Percentiles rank a stretch among this genome's conserved stretches.
Conservation (phyloP, 768 basidiomycete genomes). For the Gymnopilus dilepis region DNA sequence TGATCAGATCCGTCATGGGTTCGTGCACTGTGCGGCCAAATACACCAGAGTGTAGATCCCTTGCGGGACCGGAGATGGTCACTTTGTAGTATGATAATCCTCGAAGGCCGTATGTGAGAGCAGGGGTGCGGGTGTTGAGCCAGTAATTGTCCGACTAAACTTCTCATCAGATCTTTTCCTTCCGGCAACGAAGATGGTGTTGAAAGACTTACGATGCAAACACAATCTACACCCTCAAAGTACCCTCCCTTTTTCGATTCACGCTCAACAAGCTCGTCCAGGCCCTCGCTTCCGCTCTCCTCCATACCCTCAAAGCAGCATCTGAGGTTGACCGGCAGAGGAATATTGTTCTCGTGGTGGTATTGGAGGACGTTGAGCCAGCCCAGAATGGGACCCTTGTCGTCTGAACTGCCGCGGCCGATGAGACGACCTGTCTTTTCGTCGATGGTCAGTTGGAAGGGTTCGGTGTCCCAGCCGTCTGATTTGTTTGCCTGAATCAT, state of each 20-base stretch:
- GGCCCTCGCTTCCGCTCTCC: slow-evolving; percentile 89
- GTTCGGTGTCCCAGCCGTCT: slow-evolving; percentile 91
- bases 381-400: slow-evolving; percentile 88
- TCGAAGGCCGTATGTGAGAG: slow-evolving; percentile 86
- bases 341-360: slow-evolving; percentile 65
- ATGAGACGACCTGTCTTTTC: slow-evolving; percentile 61
- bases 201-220: slow-evolving; percentile 77
- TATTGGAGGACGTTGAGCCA: slow-evolving; percentile 93
- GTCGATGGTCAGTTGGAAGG: slow-evolving; percentile 70
- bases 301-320: slow-evolving; percentile 99
- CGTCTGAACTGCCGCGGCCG: slow-evolving; percentile 88
- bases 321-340: slow-evolving; percentile 87
- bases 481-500: slow-evolving; percentile 46
- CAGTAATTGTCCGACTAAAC: slow-evolving; percentile 91
- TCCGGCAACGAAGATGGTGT: not conserved
- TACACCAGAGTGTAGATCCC: slow-evolving; percentile 90
- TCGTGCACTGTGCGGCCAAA: slow-evolving; percentile 85
- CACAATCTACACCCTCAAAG: slow-evolving; percentile 89
- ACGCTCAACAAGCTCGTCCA: slow-evolving; percentile 82
- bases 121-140: slow-evolving; percentile 83
- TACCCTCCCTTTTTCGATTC: slow-evolving; percentile 78
- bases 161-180: not conserved
- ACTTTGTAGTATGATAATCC: slow-evolving; percentile 89
- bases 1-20: slow-evolving; percentile 93
- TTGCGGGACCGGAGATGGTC: slow-evolving; percentile 79